Evolutionary conservation across 768 basidiomycete genomes (phyloP).

Genomic region (Crassisporium funariophilum): DNA sequence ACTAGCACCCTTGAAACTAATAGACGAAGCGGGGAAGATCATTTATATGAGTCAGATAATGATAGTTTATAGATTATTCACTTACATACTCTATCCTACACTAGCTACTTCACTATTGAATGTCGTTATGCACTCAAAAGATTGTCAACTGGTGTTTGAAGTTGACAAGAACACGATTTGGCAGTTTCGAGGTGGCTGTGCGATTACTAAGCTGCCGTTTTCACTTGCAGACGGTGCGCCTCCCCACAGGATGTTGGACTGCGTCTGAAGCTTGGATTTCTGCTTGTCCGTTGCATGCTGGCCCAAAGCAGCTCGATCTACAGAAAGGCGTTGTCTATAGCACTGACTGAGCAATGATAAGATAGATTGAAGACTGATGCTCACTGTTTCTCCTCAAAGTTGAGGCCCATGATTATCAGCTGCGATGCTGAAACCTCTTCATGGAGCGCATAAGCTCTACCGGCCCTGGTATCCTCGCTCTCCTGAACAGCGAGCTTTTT

Average conservation of each 20-base stretch:
- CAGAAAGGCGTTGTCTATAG: too few species aligned
- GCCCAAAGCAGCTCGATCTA: too few species aligned
- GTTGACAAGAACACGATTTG: background rate
- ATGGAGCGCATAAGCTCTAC: too few species aligned
- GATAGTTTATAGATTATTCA: constrained; percentile 1
- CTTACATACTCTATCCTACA: background rate
- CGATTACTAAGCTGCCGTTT: background rate
- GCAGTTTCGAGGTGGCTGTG: constrained; percentile 1
- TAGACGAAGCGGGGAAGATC: background rate
- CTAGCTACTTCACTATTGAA: background rate
- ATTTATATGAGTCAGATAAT: constrained; percentile 2
- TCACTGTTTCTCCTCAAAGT: too few species aligned
- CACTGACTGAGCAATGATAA: too few species aligned
- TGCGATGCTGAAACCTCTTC: too few species aligned
- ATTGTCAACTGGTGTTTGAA: background rate
- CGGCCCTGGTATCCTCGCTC: too few species aligned
- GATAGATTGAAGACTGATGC: too few species aligned
- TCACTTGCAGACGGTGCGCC: constrained; percentile 2
- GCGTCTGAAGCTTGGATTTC: too few species aligned
- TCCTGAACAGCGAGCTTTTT: too few species aligned
- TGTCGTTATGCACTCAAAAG: background rate
- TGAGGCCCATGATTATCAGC: too few species aligned
- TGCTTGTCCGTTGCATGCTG: too few species aligned
- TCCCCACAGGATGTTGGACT: background rate
- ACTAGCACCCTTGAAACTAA: constrained; percentile 2